phyloP scores from a whole-genome alignment of 805 yeast species.

The Metschnikowia anglica region DNA sequence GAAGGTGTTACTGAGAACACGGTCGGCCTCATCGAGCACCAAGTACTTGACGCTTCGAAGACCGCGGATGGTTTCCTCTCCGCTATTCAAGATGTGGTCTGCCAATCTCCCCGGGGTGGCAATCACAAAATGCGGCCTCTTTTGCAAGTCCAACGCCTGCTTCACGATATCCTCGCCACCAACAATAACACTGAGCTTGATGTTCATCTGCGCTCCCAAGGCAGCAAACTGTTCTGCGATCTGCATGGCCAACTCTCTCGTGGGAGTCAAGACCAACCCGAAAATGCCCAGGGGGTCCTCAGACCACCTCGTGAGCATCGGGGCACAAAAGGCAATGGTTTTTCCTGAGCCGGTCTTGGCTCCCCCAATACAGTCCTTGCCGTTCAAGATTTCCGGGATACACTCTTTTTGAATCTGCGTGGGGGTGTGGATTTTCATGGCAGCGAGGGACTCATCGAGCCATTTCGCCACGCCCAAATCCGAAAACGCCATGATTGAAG shows the following conservation, averaged over 20 bases:
- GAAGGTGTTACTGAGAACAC: constrained; percentile 80
- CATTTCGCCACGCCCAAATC: constrained; percentile 79
- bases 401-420: constrained; percentile 86
- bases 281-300: constrained; percentile 91
- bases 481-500: constrained; percentile 43
- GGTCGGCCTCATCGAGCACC: constrained; percentile 95
- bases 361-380: constrained; percentile 94
- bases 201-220: constrained; percentile 83
- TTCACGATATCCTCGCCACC: constrained; percentile 95
- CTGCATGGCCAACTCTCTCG: constrained; percentile 91
- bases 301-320: constrained; percentile 92
- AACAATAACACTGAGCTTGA: constrained; percentile 77
- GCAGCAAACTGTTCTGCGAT: constrained; percentile 97
- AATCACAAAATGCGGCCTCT: constrained; percentile 87
- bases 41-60: constrained; percentile 73
- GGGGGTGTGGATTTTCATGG: constrained; percentile 83
- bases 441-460: constrained; percentile 74
- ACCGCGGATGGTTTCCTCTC: constrained; percentile 83
- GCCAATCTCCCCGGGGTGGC: constrained; percentile 98
- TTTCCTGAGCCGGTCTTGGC: constrained; percentile 98
- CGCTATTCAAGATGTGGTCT: constrained; percentile 82
- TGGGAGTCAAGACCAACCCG: constrained; percentile 88
- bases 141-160: constrained; percentile 79
- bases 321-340: constrained; percentile 97
- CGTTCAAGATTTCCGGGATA: constrained; percentile 80